A percentile compares a stretch with the other conserved stretches of the same genome.
Conservation (phyloP, 345 rosid genomes). For the Geranium rotundifolium region DNA sequence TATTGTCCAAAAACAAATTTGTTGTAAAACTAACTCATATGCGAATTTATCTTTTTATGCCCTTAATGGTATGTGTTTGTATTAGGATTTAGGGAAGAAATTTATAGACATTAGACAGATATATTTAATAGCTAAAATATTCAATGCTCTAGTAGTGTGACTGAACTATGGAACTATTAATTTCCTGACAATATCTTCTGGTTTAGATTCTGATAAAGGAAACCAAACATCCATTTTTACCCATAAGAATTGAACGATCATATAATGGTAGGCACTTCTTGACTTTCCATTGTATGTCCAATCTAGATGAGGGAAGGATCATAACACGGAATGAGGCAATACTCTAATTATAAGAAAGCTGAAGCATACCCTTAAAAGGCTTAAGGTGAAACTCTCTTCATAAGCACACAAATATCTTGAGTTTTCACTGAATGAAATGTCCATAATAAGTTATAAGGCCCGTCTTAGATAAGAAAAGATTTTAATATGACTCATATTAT, state of each 20-base stretch:
- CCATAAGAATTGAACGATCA: background rate
- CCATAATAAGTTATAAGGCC: background rate
- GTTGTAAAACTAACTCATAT: background rate
- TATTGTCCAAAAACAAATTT: no score
- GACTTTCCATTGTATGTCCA: no score
- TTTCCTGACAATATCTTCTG: background rate
- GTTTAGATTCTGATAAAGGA: background rate
- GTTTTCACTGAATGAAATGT: background rate
- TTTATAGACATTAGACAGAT: background rate
- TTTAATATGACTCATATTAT: background rate
- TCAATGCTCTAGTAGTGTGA: background rate
- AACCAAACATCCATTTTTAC: background rate
- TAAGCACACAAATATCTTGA: background rate
- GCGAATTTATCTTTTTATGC: background rate
- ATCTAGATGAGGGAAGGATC: background rate
- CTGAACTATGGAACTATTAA: no score
- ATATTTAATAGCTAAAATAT: background rate
- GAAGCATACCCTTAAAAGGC: background rate
- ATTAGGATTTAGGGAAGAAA: background rate
- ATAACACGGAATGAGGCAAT: background rate
- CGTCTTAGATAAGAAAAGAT: no score
- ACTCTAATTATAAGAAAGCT: background rate
- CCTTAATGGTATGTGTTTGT: no score
- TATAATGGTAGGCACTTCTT: background rate
- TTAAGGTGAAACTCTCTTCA: background rate